A percentile compares a stretch with the other conserved stretches of the same genome.
Evolutionary conservation across 169 alveolate genomes (phyloP).

Genomic region (Plasmodium inui): DNA sequence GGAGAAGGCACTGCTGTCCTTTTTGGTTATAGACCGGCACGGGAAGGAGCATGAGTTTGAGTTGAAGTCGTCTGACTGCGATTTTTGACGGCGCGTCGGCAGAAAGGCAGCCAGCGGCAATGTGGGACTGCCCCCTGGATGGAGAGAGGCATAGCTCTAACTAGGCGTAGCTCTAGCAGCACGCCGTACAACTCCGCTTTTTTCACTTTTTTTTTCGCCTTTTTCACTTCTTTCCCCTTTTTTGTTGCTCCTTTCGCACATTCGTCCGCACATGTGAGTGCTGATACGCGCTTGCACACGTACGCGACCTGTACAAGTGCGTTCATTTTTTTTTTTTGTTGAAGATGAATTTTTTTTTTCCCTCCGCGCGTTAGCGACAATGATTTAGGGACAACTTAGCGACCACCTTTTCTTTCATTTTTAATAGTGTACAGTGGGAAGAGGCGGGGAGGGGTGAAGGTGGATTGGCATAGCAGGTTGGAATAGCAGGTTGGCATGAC

Average conservation of each 20-base stretch:
- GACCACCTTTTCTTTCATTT: background rate
- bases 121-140: background rate
- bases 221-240: background rate
- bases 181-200: background rate
- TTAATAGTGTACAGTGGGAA: background rate
- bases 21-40: conserved; percentile 48
- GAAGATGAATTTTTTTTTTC: background rate
- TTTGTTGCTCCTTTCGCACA: background rate
- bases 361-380: background rate
- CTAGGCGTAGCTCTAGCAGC: background rate
- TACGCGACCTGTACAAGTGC: background rate
- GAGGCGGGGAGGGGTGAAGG: too few relatives aligned
- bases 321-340: background rate
- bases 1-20: conserved; percentile 81
- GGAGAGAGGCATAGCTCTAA: too few relatives aligned
- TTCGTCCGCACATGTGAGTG: background rate
- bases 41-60: conserved; percentile 16
- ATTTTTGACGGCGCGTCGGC: background rate
- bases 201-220: background rate
- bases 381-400: background rate
- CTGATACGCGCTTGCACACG: background rate
- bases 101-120: background rate
- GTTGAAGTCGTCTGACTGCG: background rate
- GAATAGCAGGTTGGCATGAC: too few relatives aligned
- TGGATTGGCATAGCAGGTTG: background rate